A percentile compares a stretch with the other conserved stretches of the same genome.
phyloP scores from a whole-genome alignment of 805 yeast species.

The Sungouiozyma ichnusensis region DNA sequence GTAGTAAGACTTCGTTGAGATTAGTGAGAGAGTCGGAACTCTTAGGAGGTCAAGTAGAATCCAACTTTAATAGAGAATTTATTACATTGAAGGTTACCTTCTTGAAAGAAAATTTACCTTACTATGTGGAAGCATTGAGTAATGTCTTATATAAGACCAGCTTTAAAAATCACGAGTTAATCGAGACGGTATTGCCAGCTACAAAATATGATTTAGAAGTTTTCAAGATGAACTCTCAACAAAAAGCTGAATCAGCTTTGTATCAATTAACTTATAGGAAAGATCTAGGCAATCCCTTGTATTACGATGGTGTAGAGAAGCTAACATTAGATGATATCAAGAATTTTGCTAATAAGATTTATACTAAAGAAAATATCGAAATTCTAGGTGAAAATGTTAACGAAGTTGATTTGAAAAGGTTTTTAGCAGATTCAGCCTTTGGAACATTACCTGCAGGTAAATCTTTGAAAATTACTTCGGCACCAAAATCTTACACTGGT shows the following conservation, averaged over 20 bases:
- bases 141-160: constrained; percentile 59
- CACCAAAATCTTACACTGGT: constrained; percentile 46
- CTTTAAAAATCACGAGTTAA: constrained; percentile 74
- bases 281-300: constrained; percentile 79
- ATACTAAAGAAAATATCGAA: constrained; percentile 60
- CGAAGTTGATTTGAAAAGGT: constrained; percentile 55
- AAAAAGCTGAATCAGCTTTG: constrained; percentile 64
- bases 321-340: constrained; percentile 55
- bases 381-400: constrained; percentile 66
- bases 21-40: constrained; percentile 90
- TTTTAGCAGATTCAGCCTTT: constrained; percentile 57
- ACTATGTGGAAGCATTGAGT: constrained; percentile 77
- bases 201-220: constrained; percentile 53
- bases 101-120: constrained; percentile 82
- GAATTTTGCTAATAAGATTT: constrained; percentile 54
- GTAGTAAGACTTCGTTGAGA: constrained; percentile 78
- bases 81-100: constrained; percentile 72
- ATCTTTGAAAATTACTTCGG: constrained; percentile 31
- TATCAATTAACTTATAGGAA: constrained; percentile 74
- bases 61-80: constrained; percentile 73
- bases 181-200: constrained; percentile 73
- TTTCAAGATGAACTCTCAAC: constrained; percentile 41
- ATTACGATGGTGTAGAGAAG: constrained; percentile 54
- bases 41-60: constrained; percentile 70
- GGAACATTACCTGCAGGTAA: constrained; percentile 50